phyloP scores from a whole-genome alignment of 2,329 filamentous ascomycete genomes.

The Diaporthe citriasiana region DNA sequence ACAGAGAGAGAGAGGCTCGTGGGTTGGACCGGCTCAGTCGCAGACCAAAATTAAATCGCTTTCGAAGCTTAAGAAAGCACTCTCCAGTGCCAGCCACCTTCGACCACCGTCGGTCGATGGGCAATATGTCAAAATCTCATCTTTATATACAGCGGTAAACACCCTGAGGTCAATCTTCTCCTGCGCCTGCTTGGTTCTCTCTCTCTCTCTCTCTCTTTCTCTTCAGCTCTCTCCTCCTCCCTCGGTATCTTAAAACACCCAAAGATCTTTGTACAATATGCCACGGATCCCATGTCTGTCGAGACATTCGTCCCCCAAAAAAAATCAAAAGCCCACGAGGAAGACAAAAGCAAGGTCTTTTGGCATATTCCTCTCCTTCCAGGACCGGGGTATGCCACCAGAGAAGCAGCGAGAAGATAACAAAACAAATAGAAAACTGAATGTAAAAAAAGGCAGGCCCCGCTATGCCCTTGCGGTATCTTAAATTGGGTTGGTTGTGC shows the following conservation, averaged over 20 bases:
- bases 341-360: slow-evolving; percentile 13
- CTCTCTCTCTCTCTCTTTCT: not conserved
- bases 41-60: slow-evolving; percentile 41
- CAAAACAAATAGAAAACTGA: not conserved
- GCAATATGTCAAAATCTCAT: slow-evolving; percentile 37
- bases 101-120: slow-evolving; percentile 9
- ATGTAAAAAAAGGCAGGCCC: slow-evolving; percentile 38
- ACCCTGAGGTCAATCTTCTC: slow-evolving; percentile 24
- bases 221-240: not conserved
- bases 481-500: slow-evolving; percentile 36
- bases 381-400: slow-evolving; percentile 16
- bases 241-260: slow-evolving; percentile 30
- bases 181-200: not conserved
- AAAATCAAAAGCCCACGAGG: slow-evolving; percentile 7
- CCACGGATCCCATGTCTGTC: slow-evolving; percentile 5
- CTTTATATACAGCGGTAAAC: slow-evolving; percentile 39
- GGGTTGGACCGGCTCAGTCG: slow-evolving; percentile 35
- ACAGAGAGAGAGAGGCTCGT: not conserved
- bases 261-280: slow-evolving; percentile 36
- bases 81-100: slow-evolving; percentile 7
- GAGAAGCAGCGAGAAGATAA: slow-evolving; percentile 12
- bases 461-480: slow-evolving; percentile 43
- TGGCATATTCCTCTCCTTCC: slow-evolving; percentile 10
- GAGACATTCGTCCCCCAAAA: slow-evolving; percentile 7
- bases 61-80: slow-evolving; percentile 36